These are phyloP conservation scores for Fremontodendron californicum DNA, from an alignment of 345 rosid species.

Conservation along the genomic window DNA sequence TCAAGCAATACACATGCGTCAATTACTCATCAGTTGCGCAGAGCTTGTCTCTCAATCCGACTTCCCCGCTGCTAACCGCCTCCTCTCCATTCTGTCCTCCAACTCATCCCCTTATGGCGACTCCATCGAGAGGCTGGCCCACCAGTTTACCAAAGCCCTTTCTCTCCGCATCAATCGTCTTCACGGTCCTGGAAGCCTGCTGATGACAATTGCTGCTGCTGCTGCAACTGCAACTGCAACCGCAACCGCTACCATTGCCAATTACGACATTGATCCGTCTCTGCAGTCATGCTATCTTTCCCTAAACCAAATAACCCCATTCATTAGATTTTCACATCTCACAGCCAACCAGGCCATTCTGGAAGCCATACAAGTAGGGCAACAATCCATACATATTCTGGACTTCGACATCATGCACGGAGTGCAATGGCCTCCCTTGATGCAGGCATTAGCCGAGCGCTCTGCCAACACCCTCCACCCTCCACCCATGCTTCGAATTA, in stretches of 20 bases:
- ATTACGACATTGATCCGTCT: not conserved
- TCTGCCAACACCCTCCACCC: conserved; percentile 32
- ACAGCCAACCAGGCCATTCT: conserved; percentile 94
- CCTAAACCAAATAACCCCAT: conserved; percentile 84
- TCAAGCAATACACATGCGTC: conserved; percentile 56
- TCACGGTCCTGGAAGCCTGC: conserved; percentile 12
- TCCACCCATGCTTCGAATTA: conserved; percentile 75
- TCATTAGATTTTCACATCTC: conserved; percentile 77
- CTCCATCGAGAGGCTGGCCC: conserved; percentile 61
- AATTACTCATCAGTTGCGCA: conserved; percentile 62
- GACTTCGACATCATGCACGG: conserved; percentile 98
- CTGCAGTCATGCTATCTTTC: conserved; percentile 77
- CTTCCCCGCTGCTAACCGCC: conserved; percentile 67
- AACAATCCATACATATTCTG: conserved; percentile 63
- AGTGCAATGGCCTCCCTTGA: conserved; percentile 95
- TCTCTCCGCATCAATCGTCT: conserved; percentile 56
- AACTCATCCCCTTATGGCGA: conserved; percentile 78
- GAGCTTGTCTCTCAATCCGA: conserved; percentile 66
- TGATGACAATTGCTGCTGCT: no score
- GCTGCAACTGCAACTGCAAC: not conserved
- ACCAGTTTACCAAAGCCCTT: conserved; percentile 78
- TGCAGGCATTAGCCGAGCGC: conserved; percentile 91
- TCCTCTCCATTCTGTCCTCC: conserved; percentile 42
- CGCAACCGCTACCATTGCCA: not conserved
- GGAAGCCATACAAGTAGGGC: conserved; percentile 60